A percentile compares a stretch with the other conserved stretches of the same genome.
Conservation (phyloP, 345 rosid genomes). For the Laguncularia racemosa region DNA sequence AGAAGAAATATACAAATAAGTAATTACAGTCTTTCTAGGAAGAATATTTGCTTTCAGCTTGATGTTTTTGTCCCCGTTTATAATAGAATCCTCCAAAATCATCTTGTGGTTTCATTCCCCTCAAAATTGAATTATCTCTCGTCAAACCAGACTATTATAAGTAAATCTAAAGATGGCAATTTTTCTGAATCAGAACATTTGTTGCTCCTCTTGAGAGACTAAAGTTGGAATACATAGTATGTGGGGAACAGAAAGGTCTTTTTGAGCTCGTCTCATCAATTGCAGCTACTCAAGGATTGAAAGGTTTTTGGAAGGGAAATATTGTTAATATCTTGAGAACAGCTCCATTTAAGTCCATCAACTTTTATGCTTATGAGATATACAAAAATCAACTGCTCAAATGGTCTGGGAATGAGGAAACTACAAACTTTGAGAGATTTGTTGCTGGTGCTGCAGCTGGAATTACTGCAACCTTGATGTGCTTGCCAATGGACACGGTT, state of each 20-base stretch:
- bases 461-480: conserved; percentile 78
- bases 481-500: conserved; percentile 97
- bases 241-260: conserved; percentile 67
- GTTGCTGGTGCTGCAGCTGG: conserved; percentile 95
- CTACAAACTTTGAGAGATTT: conserved; percentile 79
- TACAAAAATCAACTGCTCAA: conserved; percentile 63
- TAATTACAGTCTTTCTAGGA: too few relatives aligned
- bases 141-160: too few relatives aligned
- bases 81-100: too few relatives aligned
- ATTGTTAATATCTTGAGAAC: conserved; percentile 84
- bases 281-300: conserved; percentile 55
- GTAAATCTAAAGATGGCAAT: neutral
- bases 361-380: conserved; percentile 84
- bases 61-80: too few relatives aligned
- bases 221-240: conserved; percentile 78
- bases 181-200: conserved; percentile 43
- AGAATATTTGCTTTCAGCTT: too few relatives aligned
- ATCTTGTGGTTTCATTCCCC: too few relatives aligned
- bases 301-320: conserved; percentile 96
- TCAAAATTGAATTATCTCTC: too few relatives aligned
- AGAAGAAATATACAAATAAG: too few relatives aligned
- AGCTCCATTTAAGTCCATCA: conserved; percentile 92
- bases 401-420: conserved; percentile 58
- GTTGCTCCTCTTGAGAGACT: conserved; percentile 91
- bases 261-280: conserved; percentile 54